phyloP scores from a whole-genome alignment of 331 rosid genomes.

The Telfairia occidentalis region DNA sequence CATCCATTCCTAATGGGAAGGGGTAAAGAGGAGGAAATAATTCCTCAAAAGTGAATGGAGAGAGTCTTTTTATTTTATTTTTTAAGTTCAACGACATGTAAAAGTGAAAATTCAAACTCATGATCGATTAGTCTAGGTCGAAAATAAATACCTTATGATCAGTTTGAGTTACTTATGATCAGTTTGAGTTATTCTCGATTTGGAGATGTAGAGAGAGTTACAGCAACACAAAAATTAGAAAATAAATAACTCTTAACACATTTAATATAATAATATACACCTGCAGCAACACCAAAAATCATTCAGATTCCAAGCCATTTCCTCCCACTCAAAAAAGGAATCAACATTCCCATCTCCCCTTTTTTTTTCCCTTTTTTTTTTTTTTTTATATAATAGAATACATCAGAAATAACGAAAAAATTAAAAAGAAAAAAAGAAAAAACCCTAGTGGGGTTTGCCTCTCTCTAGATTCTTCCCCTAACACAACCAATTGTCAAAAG shows the following conservation, averaged over 20 bases:
- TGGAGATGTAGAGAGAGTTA: too few species aligned
- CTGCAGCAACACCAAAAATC: not conserved
- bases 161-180: too few species aligned
- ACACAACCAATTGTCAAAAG: conserved; percentile 14
- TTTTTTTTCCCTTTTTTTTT: not conserved
- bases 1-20: too few species aligned
- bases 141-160: too few species aligned
- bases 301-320: not conserved
- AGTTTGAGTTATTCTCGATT: too few species aligned
- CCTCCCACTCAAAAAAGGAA: not conserved
- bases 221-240: not conserved
- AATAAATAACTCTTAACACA: not conserved
- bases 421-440: not conserved
- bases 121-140: too few species aligned
- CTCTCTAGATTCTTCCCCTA: conserved; percentile 34
- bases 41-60: too few species aligned
- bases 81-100: too few species aligned
- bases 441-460: conserved; percentile 25
- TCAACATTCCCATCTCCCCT: not conserved
- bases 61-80: too few species aligned
- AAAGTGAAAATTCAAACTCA: too few species aligned
- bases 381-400: not conserved
- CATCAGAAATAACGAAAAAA: conserved; percentile 1
- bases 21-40: too few species aligned
- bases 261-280: not conserved